Base-by-base conservation (phyloP, 2,329 filamentous ascomycete genomes). In the Rutstroemia sp. region DNA sequence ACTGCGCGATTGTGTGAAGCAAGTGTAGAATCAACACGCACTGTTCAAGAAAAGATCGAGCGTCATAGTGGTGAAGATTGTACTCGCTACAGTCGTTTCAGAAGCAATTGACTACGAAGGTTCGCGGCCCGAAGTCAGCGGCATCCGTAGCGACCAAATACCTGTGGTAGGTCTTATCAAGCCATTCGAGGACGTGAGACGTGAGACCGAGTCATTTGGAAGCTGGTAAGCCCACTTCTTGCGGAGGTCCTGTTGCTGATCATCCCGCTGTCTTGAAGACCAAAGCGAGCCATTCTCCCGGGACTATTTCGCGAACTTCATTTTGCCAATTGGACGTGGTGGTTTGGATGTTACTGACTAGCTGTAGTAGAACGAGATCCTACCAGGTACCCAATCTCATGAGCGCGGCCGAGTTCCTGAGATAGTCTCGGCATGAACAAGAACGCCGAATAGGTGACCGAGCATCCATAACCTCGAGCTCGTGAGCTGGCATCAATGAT, bases 331-430 rank as follows among this genome's bases (percentile, higher is more conserved):
- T 49, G 55, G 60, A 5, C 71, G 71, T 12, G 77, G 76, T 2
- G 70, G 70, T 1, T 78, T 73, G 75, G 67, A 72, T 58, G 69
- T 74, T 1, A 72, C 73, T 5, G 71, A 72, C 56, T 73, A 75
- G 61, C 73, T 23, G 23, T 23, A 23, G 2, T 23, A 23, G 59
- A 80, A 79, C 63, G 61, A 66, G 58, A 62, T 75, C 39, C 69
- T 77, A 47, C 74, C 76, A 0, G 71, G 76, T 30, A 75, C 73
- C 53, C 54, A 71, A 49, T 78, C 79, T 5, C 51, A 70, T 63
- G 9, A 49, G 60, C 7, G 61, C 70, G 2, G 73, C 77, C 52
- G 71, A 72, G 7, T 79, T 79, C 64, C 61, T 80, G 2, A 56
- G 53, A 2, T 47, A 57, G 52, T 48, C 56, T 4, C 66, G 61